phyloP scores from a whole-genome alignment of 495 filamentous ascomycete species.

The Aspergillus biplanus region DNA sequence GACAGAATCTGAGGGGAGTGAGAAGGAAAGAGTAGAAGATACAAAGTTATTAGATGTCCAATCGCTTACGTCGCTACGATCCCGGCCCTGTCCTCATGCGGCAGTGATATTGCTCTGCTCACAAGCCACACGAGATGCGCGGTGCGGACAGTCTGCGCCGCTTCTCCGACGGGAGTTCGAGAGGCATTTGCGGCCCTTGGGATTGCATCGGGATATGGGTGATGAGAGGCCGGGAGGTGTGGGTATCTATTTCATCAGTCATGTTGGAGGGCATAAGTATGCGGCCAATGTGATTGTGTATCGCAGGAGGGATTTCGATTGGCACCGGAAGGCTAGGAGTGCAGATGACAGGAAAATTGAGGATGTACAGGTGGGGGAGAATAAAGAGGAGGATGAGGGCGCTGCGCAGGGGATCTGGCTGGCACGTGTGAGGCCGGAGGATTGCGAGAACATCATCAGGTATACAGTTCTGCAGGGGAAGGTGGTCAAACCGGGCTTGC shows the following conservation, averaged over 20 bases:
- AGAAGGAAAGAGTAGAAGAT: slow-evolving; percentile 13
- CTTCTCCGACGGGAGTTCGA: slow-evolving; percentile 85
- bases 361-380: slow-evolving; percentile 24
- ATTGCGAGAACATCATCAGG: slow-evolving; percentile 90
- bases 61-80: slow-evolving; percentile 57
- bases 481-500: slow-evolving; percentile 81
- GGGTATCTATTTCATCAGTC: slow-evolving; percentile 92
- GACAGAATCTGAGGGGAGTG: slow-evolving; percentile 10
- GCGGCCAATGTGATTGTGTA: slow-evolving; percentile 89
- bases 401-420: slow-evolving; percentile 94
- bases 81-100: slow-evolving; percentile 75
- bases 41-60: slow-evolving; percentile 28
- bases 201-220: slow-evolving; percentile 82
- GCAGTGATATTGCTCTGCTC: slow-evolving; percentile 92
- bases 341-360: slow-evolving; percentile 44
- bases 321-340: slow-evolving; percentile 43
- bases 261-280: slow-evolving; percentile 57
- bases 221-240: slow-evolving; percentile 89
- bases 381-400: slow-evolving; percentile 51
- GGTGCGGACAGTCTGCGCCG: slow-evolving; percentile 91
- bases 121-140: slow-evolving; percentile 88
- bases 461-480: slow-evolving; percentile 93
- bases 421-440: slow-evolving; percentile 83
- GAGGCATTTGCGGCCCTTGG: slow-evolving; percentile 81
- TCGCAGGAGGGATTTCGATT: slow-evolving; percentile 63